Conservation (phyloP, 805 yeast species). For the Barnettozyma californica region DNA sequence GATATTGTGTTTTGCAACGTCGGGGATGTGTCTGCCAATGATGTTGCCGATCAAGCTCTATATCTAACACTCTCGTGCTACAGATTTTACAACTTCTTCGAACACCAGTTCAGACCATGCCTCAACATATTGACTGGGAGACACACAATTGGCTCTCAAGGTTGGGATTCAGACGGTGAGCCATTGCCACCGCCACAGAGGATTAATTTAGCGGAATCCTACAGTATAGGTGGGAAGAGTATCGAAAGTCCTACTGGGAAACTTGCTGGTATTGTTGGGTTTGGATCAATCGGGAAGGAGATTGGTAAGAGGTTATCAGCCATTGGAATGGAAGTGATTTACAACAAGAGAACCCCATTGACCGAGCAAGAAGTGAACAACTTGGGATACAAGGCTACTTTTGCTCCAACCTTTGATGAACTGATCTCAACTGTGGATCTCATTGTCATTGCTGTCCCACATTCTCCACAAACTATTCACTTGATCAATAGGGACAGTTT, state of each 20-base stretch:
- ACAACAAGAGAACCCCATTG: conserved; percentile 50
- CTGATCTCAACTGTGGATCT: conserved; percentile 43
- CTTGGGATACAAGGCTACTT: conserved; percentile 43
- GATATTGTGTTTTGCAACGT: conserved; percentile 57
- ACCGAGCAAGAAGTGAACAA: conserved; percentile 28
- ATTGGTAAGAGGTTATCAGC: conserved; percentile 51
- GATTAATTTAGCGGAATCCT: conserved; percentile 35
- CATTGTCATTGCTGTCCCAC: conserved; percentile 64
- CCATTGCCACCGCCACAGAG: conserved; percentile 27
- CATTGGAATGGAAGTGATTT: conserved; percentile 60
- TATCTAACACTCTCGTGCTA: conserved; percentile 53
- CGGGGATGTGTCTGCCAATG: conserved; percentile 51
- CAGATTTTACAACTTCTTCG: conserved; percentile 49
- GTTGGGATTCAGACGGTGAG: conserved; percentile 31
- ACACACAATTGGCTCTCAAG: conserved; percentile 29
- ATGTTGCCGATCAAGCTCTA: conserved; percentile 71
- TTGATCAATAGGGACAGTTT: conserved; percentile 47
- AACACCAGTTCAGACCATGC: conserved; percentile 33
- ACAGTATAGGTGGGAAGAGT: conserved; percentile 39
- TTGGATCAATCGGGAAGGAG: conserved; percentile 68
- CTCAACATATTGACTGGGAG: conserved; percentile 44
- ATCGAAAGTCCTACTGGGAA: conserved; percentile 52
- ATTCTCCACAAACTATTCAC: conserved; percentile 50
- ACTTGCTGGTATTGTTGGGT: conserved; percentile 61
- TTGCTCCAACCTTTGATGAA: conserved; percentile 40